Conservation (phyloP, 768 basidiomycete genomes). For the Astraeus odoratus region DNA sequence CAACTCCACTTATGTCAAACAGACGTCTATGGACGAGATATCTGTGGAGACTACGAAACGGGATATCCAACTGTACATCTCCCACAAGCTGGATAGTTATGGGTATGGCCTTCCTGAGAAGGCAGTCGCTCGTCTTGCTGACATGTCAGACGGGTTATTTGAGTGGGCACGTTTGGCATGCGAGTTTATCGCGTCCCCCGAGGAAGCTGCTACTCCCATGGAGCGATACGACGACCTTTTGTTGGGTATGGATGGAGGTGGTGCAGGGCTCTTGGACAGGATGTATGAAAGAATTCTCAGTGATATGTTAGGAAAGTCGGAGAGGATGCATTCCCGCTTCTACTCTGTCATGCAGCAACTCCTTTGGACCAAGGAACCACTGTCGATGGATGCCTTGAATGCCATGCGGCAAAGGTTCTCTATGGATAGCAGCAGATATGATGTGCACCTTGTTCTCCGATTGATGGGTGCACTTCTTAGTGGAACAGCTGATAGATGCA, state of each 20-base stretch:
- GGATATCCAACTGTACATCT: not conserved
- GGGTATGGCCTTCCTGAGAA: not conserved
- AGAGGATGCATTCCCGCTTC: not conserved
- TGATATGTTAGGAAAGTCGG: not conserved
- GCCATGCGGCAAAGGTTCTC: not conserved
- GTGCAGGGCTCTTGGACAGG: not conserved
- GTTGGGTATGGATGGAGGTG: not conserved
- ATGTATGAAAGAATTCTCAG: not conserved
- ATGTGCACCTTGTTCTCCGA: not conserved
- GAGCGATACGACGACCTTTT: not conserved
- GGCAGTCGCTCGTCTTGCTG: not conserved
- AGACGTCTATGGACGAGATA: not conserved
- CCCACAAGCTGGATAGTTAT: not conserved
- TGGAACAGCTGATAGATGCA: not conserved
- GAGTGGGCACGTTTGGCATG: conserved; percentile 2
- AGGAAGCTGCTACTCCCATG: not conserved
- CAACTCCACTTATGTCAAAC: not conserved
- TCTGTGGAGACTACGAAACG: not conserved
- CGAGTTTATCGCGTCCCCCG: not conserved
- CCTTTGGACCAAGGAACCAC: conserved; percentile 1
- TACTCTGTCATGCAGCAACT: not conserved
- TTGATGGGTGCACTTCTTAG: conserved; percentile 6
- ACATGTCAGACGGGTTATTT: not conserved
- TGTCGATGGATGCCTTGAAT: not conserved
- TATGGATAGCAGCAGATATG: not conserved